Percentiles rank a stretch among this genome's conserved stretches.
These are phyloP conservation scores for Nemania sp. DNA, from an alignment of 2,329 filamentous ascomycete genomes.

Conservation along the genomic window DNA sequence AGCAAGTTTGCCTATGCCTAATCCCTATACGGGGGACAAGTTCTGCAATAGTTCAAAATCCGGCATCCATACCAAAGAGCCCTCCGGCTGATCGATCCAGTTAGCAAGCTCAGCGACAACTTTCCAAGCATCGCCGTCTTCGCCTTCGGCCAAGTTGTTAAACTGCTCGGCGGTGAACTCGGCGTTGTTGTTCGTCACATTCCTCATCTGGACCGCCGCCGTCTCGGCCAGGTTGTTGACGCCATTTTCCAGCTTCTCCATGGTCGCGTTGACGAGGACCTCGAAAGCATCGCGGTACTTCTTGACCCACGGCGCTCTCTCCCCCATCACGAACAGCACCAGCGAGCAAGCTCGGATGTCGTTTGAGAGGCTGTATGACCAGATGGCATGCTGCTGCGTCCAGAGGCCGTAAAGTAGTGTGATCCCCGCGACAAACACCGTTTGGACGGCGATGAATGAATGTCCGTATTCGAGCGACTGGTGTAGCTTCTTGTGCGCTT, in stretches of 20 bases:
- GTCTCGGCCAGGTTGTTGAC: conserved; percentile 47
- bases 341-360: conserved; percentile 54
- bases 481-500: conserved; percentile 49
- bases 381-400: conserved; percentile 50
- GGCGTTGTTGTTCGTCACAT: conserved; percentile 36
- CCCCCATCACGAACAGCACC: conserved; percentile 55
- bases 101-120: conserved; percentile 39
- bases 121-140: conserved; percentile 34
- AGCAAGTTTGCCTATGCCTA: too few species aligned
- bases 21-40: conserved; percentile 27
- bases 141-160: conserved; percentile 23
- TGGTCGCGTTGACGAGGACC: conserved; percentile 50
- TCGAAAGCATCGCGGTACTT: conserved; percentile 54
- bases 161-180: conserved; percentile 22
- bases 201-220: conserved; percentile 40
- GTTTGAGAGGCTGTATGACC: conserved; percentile 54
- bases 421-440: conserved; percentile 48
- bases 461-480: conserved; percentile 48
- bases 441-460: conserved; percentile 49
- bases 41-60: conserved; percentile 40
- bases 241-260: conserved; percentile 50
- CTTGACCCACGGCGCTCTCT: conserved; percentile 52
- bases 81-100: conserved; percentile 40
- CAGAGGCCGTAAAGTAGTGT: conserved; percentile 46
- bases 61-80: conserved; percentile 39